phyloP scores from a whole-genome alignment of 2,329 filamentous ascomycete genomes.

The Alternaria triticimaculans region DNA sequence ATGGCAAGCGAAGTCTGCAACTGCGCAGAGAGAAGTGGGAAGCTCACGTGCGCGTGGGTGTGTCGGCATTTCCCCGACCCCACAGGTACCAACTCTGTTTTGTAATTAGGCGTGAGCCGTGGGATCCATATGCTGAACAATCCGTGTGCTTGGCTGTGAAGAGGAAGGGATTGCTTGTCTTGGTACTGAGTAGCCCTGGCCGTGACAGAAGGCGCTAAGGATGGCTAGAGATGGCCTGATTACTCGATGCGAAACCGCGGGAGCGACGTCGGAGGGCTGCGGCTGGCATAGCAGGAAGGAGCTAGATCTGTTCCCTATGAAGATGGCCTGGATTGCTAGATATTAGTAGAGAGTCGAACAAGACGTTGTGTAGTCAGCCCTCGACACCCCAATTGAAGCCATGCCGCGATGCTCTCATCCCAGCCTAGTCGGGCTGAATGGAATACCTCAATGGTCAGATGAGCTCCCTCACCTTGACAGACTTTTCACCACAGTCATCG shows the following conservation, averaged over 20 bases:
- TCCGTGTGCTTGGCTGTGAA: conserved; percentile 5
- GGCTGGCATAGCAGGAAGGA: background rate
- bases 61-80: conserved; percentile 22
- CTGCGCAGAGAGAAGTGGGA: conserved; percentile 1
- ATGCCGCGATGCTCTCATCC: background rate
- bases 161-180: conserved; percentile 1
- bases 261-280: background rate
- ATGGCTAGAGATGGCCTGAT: background rate
- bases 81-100: conserved; percentile 9
- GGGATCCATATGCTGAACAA: conserved; percentile 25
- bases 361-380: background rate
- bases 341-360: background rate
- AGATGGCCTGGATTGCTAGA: background rate
- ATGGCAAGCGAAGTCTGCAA: background rate
- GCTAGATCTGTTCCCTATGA: background rate
- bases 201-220: background rate
- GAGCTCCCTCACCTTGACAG: background rate
- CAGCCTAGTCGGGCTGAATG: background rate
- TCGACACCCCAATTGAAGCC: background rate
- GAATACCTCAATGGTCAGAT: background rate
- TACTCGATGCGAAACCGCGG: background rate
- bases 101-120: conserved; percentile 13
- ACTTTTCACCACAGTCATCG: background rate
- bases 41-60: conserved; percentile 22
- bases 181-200: background rate